phyloP scores from a whole-genome alignment of 179 eudicot genomes.

The Spergularia azorica region DNA sequence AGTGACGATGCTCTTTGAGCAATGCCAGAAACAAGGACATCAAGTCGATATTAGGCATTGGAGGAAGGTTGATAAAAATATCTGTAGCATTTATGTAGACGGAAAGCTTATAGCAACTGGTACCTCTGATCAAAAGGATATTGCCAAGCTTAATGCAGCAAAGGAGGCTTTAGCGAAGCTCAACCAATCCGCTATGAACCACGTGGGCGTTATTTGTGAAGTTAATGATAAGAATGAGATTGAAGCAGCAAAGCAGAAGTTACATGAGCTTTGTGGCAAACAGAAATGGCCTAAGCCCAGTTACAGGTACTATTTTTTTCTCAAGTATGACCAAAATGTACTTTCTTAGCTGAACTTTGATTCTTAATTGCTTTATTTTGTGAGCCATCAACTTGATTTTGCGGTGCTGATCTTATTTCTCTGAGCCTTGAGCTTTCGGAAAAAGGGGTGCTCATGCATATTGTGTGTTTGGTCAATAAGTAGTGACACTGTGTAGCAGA shows the following conservation, averaged over 20 bases:
- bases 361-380: neutral
- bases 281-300: slow-evolving; percentile 74
- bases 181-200: slow-evolving; percentile 7
- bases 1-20: slow-evolving; percentile 64
- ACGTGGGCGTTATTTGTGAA: slow-evolving; percentile 18
- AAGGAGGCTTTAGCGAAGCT: slow-evolving; percentile 58
- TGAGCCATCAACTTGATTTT: too few relatives aligned
- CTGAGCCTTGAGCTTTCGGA: too few relatives aligned
- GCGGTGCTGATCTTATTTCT: too few relatives aligned
- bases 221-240: slow-evolving; percentile 49
- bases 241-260: slow-evolving; percentile 65
- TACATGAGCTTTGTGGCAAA: slow-evolving; percentile 64
- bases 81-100: slow-evolving; percentile 61
- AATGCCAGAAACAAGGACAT: slow-evolving; percentile 74
- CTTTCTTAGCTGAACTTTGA: neutral
- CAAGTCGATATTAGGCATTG: slow-evolving; percentile 47
- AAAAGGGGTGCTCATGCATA: too few relatives aligned
- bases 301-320: slow-evolving; percentile 52
- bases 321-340: neutral
- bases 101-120: slow-evolving; percentile 52
- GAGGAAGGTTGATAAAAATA: slow-evolving; percentile 42
- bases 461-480: too few relatives aligned
- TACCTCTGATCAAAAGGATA: slow-evolving; percentile 60
- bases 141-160: slow-evolving; percentile 75
- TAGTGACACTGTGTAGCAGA: too few relatives aligned